Conservation (phyloP, 108 stramenopile genomes). For the Cylindrotheca closterium region DNA sequence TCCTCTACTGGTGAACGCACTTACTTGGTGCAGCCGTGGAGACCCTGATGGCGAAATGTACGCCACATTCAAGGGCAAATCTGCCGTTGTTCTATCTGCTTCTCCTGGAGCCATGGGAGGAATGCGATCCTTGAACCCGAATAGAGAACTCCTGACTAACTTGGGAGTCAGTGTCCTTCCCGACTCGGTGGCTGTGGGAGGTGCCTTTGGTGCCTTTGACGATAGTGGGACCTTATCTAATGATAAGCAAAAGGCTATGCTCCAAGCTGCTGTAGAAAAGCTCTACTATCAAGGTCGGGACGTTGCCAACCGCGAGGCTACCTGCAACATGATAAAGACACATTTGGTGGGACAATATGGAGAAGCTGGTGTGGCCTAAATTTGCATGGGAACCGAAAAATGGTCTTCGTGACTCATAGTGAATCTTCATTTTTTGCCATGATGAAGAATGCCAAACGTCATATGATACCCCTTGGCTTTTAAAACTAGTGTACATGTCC, state of each 20-base stretch:
- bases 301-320: slow-evolving; percentile 21
- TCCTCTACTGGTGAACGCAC: slow-evolving; percentile 32
- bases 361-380: too few relatives aligned
- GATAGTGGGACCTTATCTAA: slow-evolving; percentile 12
- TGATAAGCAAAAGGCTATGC: slow-evolving; percentile 7
- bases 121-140: slow-evolving; percentile 14
- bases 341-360: slow-evolving; percentile 29
- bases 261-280: slow-evolving; percentile 7
- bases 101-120: slow-evolving; percentile 37
- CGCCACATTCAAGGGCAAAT: slow-evolving; percentile 22
- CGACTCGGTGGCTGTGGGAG: slow-evolving; percentile 13
- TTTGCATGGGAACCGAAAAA: too few relatives aligned
- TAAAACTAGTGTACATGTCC: too few relatives aligned
- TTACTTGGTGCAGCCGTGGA: slow-evolving; percentile 33
- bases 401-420: too few relatives aligned
- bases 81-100: slow-evolving; percentile 15
- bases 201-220: slow-evolving; percentile 19
- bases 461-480: too few relatives aligned
- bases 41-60: slow-evolving; percentile 37
- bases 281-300: slow-evolving; percentile 12
- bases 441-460: too few relatives aligned
- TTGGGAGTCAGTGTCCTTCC: slow-evolving; percentile 26
- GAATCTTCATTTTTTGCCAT: too few relatives aligned
- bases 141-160: slow-evolving; percentile 16
- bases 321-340: slow-evolving; percentile 1